Base-by-base conservation (phyloP, 1,284 basidiomycete species). In the Anthracocystis setariae region DNA sequence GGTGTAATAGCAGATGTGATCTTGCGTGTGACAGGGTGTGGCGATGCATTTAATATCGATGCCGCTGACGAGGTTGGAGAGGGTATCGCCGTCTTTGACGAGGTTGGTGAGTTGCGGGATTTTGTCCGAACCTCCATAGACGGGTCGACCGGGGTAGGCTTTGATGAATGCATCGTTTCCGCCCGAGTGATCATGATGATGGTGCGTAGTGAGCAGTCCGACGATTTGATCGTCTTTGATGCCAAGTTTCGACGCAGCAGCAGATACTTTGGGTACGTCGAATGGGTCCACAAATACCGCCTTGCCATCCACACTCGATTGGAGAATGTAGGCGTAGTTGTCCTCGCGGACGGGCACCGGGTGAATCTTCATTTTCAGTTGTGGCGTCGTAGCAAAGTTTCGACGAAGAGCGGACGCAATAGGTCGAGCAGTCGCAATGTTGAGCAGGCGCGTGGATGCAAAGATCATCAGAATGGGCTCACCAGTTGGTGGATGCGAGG, bases 11-110 rank as follows among this genome's bases (percentile, higher is more conserved):
- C 92, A 95, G 79, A 95, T 94, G 40, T 93, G 95, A 84, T 98
- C 95, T 81, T 93, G 92, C 1, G 95, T 98, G 83, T 98, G 95
- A 84, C 94, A 96, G 0, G 94, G 95, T 0, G 94, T 98, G 13
- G 92, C 90, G 18, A 94, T 84, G 33, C 68, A 73, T 10, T 58
- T 74, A 23, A 82, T 76, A 15, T 64, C 53, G 0, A 80, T 51
- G 0, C 68, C 58, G 3, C 33, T 57, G 35, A 63, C 48, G 38
- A 60, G 69, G 21, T 78, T 55, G 4, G 33, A 29, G 32, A 82
- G 63, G 4, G 32, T 46, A 43, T 78, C 73, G 1, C 72, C 72
- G 47, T 83, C 69, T 8, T 42, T 88, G 63, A 97, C 90, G 15
- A 91, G 83, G 5, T 89, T 85, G 13, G 90, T 91, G 40, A 93